Evolutionary conservation across 1,284 basidiomycete genomes (phyloP).

Genomic region (Cystobasidium sp.): DNA sequence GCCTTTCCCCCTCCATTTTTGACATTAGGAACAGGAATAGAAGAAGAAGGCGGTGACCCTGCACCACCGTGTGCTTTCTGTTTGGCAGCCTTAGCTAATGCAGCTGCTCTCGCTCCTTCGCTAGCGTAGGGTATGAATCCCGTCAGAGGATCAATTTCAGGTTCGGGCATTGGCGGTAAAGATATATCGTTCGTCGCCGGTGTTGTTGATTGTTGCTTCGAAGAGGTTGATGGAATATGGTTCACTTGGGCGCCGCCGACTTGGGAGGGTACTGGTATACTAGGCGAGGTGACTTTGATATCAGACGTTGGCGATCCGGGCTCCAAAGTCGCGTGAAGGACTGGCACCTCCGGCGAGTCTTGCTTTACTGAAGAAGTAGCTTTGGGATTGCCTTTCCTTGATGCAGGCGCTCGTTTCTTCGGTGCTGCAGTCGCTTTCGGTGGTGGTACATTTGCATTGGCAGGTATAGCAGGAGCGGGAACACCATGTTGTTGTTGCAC

Average conservation of each 20-base stretch:
- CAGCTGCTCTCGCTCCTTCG: slow-evolving; percentile 21
- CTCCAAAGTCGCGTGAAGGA: not conserved
- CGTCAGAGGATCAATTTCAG: not conserved
- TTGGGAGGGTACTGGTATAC: too few relatives aligned
- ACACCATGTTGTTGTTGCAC: not conserved
- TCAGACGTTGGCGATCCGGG: too few relatives aligned
- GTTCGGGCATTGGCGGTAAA: slow-evolving; percentile 23
- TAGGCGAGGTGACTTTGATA: too few relatives aligned
- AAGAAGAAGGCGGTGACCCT: slow-evolving; percentile 14
- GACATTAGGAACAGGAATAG: not conserved
- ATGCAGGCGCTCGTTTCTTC: not conserved
- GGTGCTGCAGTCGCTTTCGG: not conserved
- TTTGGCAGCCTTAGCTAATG: slow-evolving; percentile 20
- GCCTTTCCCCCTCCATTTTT: not conserved
- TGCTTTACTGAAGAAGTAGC: not conserved
- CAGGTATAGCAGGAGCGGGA: not conserved
- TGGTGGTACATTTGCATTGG: not conserved
- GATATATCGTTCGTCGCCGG: not conserved
- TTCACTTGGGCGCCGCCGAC: too few relatives aligned
- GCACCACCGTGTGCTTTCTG: not conserved
- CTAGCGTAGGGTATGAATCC: slow-evolving; percentile 23
- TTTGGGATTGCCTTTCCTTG: not conserved
- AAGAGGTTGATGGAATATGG: too few relatives aligned
- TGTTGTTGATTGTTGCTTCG: not conserved
- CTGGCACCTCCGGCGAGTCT: not conserved